phyloP scores from a whole-genome alignment of 1,284 basidiomycete species.

The Termitomyces sp. region DNA sequence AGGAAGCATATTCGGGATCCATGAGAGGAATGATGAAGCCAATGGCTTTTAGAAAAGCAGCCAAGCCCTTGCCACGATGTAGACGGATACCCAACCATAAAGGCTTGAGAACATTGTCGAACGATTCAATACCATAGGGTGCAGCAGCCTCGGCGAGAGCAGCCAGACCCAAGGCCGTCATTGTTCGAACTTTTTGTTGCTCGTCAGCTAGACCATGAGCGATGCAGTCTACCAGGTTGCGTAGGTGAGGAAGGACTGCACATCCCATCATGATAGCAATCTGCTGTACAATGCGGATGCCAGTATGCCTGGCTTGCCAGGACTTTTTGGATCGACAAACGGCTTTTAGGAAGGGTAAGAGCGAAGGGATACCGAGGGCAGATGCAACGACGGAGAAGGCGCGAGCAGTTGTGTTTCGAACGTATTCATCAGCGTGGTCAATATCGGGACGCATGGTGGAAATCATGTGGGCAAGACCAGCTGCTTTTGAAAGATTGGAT shows the following conservation, averaged over 20 bases:
- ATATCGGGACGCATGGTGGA: constrained; percentile 99
- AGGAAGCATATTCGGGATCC: constrained; percentile 98
- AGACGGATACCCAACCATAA: constrained; percentile 97
- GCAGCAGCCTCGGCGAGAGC: constrained; percentile 96
- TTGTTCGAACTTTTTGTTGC: constrained; percentile 98
- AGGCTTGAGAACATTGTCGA: constrained; percentile 97
- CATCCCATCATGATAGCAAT: constrained; percentile 99
- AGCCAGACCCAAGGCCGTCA: constrained; percentile 96
- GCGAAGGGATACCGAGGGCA: constrained; percentile 94
- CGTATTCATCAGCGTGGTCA: constrained; percentile 99
- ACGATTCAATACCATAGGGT: constrained; percentile 99
- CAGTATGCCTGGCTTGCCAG: constrained; percentile 99
- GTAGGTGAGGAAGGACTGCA: constrained; percentile 95
- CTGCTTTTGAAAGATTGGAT: constrained; percentile 97
- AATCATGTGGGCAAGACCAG: constrained; percentile 99
- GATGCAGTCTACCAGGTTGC: constrained; percentile 95
- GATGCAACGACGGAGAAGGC: constrained; percentile 99
- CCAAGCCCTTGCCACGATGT: constrained; percentile 96
- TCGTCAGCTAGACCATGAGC: constrained; percentile 96
- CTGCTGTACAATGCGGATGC: constrained; percentile 99
- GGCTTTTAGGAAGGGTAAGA: constrained; percentile 96
- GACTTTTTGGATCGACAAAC: constrained; percentile 99
- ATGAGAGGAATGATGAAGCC: constrained; percentile 99
- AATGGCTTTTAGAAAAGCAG: constrained; percentile 98
- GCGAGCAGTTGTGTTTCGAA: constrained; percentile 97